phyloP scores from a whole-genome alignment of 2,329 filamentous ascomycete species.

The Venturia aucupariae region DNA sequence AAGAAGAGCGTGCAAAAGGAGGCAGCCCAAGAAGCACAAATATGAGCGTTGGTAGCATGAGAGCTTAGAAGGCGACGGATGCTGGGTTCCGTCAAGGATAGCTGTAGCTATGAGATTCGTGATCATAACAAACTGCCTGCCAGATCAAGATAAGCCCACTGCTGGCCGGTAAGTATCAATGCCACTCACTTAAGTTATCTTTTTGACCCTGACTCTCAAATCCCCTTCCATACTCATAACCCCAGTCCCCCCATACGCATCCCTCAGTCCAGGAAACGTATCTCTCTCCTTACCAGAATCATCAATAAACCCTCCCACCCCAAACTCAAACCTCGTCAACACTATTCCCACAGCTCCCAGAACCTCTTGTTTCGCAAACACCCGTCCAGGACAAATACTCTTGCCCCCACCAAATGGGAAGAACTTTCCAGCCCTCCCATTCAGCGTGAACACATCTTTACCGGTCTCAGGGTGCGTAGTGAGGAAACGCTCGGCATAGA shows the following conservation, averaged over 20 bases:
- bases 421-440: conserved; percentile 22
- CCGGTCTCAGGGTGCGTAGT: conserved; percentile 20
- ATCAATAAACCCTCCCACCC: conserved; percentile 10
- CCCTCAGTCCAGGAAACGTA: conserved; percentile 11
- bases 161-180: too few species aligned
- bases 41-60: too few species aligned
- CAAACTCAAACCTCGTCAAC: conserved; percentile 16
- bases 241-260: conserved; percentile 12
- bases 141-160: too few species aligned
- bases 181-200: not conserved
- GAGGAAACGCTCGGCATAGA: conserved; percentile 24
- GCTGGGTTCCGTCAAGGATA: too few species aligned
- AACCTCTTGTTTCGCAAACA: conserved; percentile 18
- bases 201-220: conserved; percentile 13
- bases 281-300: conserved; percentile 5
- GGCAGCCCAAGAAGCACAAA: too few species aligned
- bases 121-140: too few species aligned
- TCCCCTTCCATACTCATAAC: conserved; percentile 15
- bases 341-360: conserved; percentile 15
- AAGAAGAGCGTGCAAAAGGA: too few species aligned
- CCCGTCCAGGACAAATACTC: conserved; percentile 16
- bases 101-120: too few species aligned
- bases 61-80: too few species aligned
- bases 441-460: conserved; percentile 20
- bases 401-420: conserved; percentile 24